Conservation (phyloP, 495 filamentous ascomycete species). For the Aspergillus heteromorphus region DNA sequence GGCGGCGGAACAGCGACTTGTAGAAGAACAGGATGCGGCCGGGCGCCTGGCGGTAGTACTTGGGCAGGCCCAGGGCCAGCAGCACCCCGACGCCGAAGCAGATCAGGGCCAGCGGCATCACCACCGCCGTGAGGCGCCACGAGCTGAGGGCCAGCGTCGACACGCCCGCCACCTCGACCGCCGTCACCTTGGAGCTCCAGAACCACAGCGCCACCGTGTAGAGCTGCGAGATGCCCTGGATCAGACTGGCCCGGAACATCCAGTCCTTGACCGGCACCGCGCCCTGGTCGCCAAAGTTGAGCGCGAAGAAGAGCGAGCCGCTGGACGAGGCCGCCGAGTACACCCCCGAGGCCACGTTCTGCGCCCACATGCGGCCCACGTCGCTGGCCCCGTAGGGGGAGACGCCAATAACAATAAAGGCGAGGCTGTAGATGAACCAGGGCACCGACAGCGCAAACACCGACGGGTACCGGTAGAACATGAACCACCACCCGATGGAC, state of each 20-base stretch:
- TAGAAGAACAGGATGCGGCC: constrained; percentile 27
- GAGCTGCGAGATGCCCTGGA: constrained; percentile 60
- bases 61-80: constrained; percentile 53
- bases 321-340: constrained; percentile 56
- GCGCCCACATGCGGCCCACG: constrained; percentile 41
- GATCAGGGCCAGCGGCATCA: constrained; percentile 48
- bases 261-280: constrained; percentile 51
- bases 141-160: constrained; percentile 35
- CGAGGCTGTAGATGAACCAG: constrained; percentile 47
- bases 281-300: constrained; percentile 63
- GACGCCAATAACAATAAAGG: constrained; percentile 36
- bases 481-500: constrained; percentile 57
- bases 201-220: constrained; percentile 62
- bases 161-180: constrained; percentile 18
- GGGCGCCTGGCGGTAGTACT: constrained; percentile 50
- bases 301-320: constrained; percentile 58
- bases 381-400: constrained; percentile 40
- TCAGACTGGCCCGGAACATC: constrained; percentile 58
- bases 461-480: constrained; percentile 53
- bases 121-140: constrained; percentile 46
- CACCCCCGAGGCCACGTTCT: constrained; percentile 54
- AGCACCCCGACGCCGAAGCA: constrained; percentile 48
- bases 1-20: constrained; percentile 47
- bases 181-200: constrained; percentile 49
- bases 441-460: constrained; percentile 52